These are phyloP conservation scores for Pseudognaphalium luteoalbum DNA, from an alignment of 129 eudicot species.

Conservation along the genomic window DNA sequence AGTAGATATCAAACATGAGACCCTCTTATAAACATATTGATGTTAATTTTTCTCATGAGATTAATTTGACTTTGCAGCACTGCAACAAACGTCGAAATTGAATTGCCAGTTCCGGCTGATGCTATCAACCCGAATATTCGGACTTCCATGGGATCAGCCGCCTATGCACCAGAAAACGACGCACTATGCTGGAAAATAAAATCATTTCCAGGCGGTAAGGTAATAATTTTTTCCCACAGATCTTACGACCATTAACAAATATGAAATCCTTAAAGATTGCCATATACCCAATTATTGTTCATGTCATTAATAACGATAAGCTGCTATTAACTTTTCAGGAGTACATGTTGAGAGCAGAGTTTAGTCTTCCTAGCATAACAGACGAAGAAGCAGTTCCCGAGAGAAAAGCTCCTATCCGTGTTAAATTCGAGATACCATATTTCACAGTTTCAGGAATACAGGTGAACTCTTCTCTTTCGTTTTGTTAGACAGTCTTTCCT, in stretches of 20 bases:
- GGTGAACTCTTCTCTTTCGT: conserved; percentile 31
- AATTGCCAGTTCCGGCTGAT: conserved; percentile 83
- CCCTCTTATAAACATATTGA: neutral
- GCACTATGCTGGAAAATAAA: conserved; percentile 88
- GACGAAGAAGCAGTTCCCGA: conserved; percentile 70
- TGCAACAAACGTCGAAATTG: conserved; percentile 86
- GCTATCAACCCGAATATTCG: conserved; percentile 76
- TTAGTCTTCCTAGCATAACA: conserved; percentile 72
- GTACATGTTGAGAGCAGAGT: conserved; percentile 89
- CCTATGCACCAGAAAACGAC: conserved; percentile 89
- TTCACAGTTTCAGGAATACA: conserved; percentile 90
- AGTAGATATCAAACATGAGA: too few species aligned
- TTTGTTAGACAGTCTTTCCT: neutral
- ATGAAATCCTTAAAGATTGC: too few species aligned
- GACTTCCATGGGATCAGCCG: conserved; percentile 90
- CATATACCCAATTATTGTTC: neutral
- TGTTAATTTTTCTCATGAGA: neutral
- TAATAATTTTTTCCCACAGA: neutral
- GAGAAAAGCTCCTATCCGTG: conserved; percentile 78
- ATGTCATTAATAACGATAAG: neutral
- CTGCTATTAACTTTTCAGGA: conserved; percentile 43
- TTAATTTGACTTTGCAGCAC: conserved; percentile 49
- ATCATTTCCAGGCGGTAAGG: conserved; percentile 95
- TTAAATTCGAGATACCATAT: conserved; percentile 85
- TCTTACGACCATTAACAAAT: neutral